Evolutionary conservation across 179 eudicot genomes (phyloP).

Genomic region (Amaranthus tricolor): DNA sequence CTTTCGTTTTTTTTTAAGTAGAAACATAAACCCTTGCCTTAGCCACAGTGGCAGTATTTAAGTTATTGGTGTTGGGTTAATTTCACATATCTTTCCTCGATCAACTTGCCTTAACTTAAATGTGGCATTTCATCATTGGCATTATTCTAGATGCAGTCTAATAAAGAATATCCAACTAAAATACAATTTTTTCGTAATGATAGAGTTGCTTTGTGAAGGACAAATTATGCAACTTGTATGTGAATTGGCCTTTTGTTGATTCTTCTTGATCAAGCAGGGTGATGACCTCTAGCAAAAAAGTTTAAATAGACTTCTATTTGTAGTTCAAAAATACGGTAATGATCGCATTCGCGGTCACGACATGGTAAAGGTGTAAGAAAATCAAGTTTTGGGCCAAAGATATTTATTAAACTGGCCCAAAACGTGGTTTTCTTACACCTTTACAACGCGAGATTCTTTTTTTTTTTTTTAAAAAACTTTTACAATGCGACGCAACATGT

Average conservation of each 20-base stretch:
- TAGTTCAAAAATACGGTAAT: too few relatives aligned
- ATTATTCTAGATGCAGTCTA: background rate
- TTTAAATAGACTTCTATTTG: background rate
- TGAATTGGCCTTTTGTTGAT: constrained; percentile 1
- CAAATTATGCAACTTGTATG: constrained; percentile 9
- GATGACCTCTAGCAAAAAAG: constrained; percentile 15
- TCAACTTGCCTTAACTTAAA: constrained; percentile 4
- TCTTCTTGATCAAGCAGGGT: constrained; percentile 1
- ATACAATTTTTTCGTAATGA: background rate
- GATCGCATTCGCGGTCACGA: too few relatives aligned
- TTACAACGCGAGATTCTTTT: too few relatives aligned
- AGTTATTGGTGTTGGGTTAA: background rate
- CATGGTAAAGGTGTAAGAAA: too few relatives aligned
- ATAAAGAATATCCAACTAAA: constrained; percentile 9
- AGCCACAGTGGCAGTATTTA: background rate
- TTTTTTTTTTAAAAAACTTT: too few relatives aligned
- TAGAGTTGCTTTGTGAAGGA: background rate
- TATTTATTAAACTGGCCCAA: too few relatives aligned
- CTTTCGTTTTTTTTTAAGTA: background rate
- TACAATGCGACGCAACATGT: too few relatives aligned
- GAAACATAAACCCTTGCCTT: background rate
- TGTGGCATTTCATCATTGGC: background rate
- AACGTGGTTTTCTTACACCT: too few relatives aligned
- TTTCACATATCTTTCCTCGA: background rate
- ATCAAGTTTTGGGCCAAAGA: too few relatives aligned